Base-by-base conservation (phyloP, 2,329 filamentous ascomycete species). In the Aspergillus sp. region DNA sequence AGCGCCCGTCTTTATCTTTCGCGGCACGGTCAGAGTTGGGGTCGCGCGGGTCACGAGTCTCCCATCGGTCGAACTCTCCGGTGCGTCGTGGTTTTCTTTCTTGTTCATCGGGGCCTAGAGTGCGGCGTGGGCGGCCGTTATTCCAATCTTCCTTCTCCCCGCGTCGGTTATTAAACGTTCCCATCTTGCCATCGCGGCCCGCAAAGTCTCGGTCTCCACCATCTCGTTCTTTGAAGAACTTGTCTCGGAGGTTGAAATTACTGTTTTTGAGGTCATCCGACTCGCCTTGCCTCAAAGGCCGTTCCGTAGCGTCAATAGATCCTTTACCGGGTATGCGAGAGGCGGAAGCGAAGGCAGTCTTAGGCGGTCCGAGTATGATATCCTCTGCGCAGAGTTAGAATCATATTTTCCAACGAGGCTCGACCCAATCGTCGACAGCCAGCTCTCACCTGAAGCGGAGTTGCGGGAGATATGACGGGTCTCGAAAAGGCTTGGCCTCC, bases 321-420 rank as follows among this genome's bases (percentile, higher is more conserved):
- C 73, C 69, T 73, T 85, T 85, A 41, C 78, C 77, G 65, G 75
- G 69, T 57, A 77, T 75, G 63, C 86, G 83, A 61, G 90, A 91
- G 23, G 89, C 85, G 1, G 93, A 96, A 57, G 91, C 87, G 76
- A 97, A 97, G 49, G 88, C 87, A 51, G 88, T 91, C 76, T 91
- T 91, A 1, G 93, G 91, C 22, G 93, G 93, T 15, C 91, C 93
- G 61, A 97, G 89, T 61, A 95, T 85, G 61, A 96, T 90, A 66
- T 96, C 92, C 70, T 96, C 93, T 71, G 86, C 80, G 52, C 38
- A 22, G 25, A 38, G 55, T 49, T 45, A 74, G 86, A 69, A 59
- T 30, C n/a, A 41, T 8, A 30, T 22, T n/a, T 34, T 9, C 17
- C 56, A 47, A 19, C n/a, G n/a, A 25, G 23, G 23, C 17, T 47